Conservation (phyloP, 345 rosid genomes). For the Gossypium bickii region DNA sequence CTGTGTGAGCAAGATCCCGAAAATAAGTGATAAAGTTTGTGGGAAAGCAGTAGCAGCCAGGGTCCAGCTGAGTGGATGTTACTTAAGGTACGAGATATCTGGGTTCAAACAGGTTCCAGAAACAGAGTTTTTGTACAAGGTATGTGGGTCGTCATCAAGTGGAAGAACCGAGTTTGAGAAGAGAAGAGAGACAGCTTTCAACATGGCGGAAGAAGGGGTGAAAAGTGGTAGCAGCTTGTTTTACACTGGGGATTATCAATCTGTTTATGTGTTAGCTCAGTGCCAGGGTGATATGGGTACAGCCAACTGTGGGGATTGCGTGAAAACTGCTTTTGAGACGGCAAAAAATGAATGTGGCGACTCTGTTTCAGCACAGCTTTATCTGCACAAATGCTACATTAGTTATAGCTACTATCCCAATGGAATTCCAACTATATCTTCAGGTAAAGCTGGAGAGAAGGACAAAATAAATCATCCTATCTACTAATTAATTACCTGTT, state of each 20-base stretch:
- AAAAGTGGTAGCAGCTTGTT: conserved; percentile 38
- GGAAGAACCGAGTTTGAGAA: conserved; percentile 35
- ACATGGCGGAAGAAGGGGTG: conserved; percentile 43
- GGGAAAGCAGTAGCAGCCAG: conserved; percentile 57
- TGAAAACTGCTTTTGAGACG: conserved; percentile 50
- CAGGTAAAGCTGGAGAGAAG: conserved; percentile 28
- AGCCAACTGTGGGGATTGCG: conserved; percentile 59
- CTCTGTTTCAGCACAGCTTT: conserved; percentile 63
- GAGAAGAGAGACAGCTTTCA: conserved; percentile 46
- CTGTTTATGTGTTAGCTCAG: conserved; percentile 65
- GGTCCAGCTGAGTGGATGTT: conserved; percentile 67
- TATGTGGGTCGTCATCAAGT: conserved; percentile 45
- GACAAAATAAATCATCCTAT: not conserved
- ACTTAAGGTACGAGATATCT: conserved; percentile 46
- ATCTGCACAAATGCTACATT: conserved; percentile 68
- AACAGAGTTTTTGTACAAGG: conserved; percentile 45
- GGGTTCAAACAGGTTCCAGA: conserved; percentile 55
- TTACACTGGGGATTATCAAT: conserved; percentile 51
- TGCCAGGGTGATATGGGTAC: conserved; percentile 74
- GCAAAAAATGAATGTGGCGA: conserved; percentile 55
- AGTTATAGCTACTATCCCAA: conserved; percentile 79
- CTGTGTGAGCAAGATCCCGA: conserved; percentile 56
- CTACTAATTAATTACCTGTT: not conserved
- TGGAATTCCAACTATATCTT: conserved; percentile 52
- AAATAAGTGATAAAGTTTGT: conserved; percentile 49